phyloP scores from a whole-genome alignment of 1,139 yeast species.

The Scheffersomyces quercinus region DNA sequence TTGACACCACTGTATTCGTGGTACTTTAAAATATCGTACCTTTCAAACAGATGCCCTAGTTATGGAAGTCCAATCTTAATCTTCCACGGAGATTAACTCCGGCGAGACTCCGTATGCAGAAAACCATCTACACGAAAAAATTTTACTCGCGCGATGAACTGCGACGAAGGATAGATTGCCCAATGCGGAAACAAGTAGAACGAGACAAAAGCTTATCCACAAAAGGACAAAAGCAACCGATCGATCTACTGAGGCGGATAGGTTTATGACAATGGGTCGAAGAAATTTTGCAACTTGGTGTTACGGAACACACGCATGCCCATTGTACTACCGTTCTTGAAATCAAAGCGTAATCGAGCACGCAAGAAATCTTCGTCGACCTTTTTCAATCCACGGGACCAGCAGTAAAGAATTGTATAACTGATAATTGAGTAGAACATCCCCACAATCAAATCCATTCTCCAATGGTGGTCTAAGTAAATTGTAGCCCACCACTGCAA shows the following conservation, averaged over 20 bases:
- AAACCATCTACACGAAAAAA: no score
- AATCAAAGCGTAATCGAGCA: conserved; percentile 34
- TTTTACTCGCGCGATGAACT: no score
- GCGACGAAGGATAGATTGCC: no score
- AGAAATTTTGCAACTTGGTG: conserved; percentile 46
- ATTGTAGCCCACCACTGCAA: conserved; percentile 78
- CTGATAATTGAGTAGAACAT: conserved; percentile 48
- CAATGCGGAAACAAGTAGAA: no score
- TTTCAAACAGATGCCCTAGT: no score
- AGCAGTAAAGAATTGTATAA: conserved; percentile 34
- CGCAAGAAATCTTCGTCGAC: conserved; percentile 28
- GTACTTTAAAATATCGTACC: no score
- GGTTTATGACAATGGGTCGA: conserved; percentile 43
- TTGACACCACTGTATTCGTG: no score
- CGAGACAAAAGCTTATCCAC: conserved; percentile 11
- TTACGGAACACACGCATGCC: conserved; percentile 61
- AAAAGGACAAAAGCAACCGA: not conserved
- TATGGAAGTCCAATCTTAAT: no score
- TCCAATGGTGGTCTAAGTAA: conserved; percentile 71
- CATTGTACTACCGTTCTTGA: conserved; percentile 45
- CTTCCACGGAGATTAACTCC: no score
- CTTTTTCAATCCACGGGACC: conserved; percentile 21
- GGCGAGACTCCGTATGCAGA: no score
- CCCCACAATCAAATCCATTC: conserved; percentile 60
- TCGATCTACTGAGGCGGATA: not conserved